Base-by-base conservation (phyloP, 2,329 filamentous ascomycete genomes). In the Dryadomyces quercivorus region DNA sequence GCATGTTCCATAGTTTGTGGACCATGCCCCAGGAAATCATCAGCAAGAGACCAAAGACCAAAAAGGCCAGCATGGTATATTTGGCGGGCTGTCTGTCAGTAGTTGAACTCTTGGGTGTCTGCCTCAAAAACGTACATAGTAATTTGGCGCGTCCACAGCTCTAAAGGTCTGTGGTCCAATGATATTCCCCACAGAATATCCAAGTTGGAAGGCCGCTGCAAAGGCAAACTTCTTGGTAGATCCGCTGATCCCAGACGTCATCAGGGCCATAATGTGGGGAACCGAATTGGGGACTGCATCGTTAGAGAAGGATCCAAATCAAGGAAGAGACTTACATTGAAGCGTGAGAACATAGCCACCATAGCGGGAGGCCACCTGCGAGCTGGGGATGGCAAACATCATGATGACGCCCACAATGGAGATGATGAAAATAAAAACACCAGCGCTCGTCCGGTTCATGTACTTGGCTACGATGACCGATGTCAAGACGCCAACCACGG, bases 401-500 rank as follows among this genome's bases (percentile, higher is more conserved):
- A 51, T 51, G 50, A 51, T 51, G 38, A 51, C 50, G 21, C 50
- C 50, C 9, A 31, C 5, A 22, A 46, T 40, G 4, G 55, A 47
- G 15, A 82, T 72, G 60, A 80, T 81, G 1, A 81, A 59, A 2
- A 77, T 65, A 42, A 78, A 71, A 55, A 82, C 77, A 20, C 75
- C 77, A 69, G 65, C 74, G 61, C 64, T 78, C 67, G 63, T 73
- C 48, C 57, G 69, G 68, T 67, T 70, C 65, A 52, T 65, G 64
- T 15, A 58, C 60, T 54, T 71, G 42, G 55, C 70, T 1, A 57
- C 61, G 15, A 84, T n/a, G 10, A 56, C 38, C 13, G 55, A 59
- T 8, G 83, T 74, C 0, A 77, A 71, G 0, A 79, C 80, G 1
- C 74, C 74, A 56, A 82, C 75, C 43, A 80, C 82, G 1, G 78